Evolutionary conservation across 2,329 filamentous ascomycete species (phyloP), one percentile per base, ranked within the genome.

Genomic region (Leptodontidium sp.): DNA sequence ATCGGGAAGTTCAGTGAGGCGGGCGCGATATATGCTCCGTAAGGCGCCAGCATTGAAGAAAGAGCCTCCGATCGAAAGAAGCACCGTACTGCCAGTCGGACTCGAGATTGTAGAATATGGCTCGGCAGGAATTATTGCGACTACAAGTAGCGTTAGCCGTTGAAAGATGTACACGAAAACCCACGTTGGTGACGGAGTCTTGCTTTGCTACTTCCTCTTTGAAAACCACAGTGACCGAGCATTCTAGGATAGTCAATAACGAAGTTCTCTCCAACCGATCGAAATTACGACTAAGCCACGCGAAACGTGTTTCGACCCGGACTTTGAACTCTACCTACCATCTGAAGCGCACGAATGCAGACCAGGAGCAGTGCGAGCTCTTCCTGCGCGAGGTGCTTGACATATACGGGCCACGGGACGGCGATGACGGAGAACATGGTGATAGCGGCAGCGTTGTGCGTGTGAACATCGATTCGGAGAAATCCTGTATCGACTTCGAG

Each of bases 261-360:
- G 50, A 32, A 55, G 50, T 32, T 32, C 24, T 55, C 50, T 32
- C 24, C 12, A 35, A 29, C 50, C 50, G 29, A 35, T 67, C 58
- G 58, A 61, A 57, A 67, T 38, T 67, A 49, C 65, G 65, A 62
- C 57, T 61, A 35, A 67, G 53, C 26, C 15, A 61, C 32, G n/a
- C 55, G 55, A 61, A 40, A 66, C 50, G 45, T 29, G 45, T 53
- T 24, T 66, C 64, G 64, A 61, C 64, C 50, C 55, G 43, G 55
- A 57, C 64, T 66, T 61, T 61, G 64, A 59, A 50, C 45, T 65
- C 53, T 65, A 58, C 52, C 64, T 53, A 45, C 21, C 40, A 24
- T 59, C 40, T 53, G 29, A 35, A 66, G 53, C 47, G 47, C 47
- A 50, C 47, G 47, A 50, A 50, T n/a, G 47, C 17, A 50, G 21